Base-by-base conservation (phyloP, 1,139 yeast species). In the Blastobotrys malaysiensis region DNA sequence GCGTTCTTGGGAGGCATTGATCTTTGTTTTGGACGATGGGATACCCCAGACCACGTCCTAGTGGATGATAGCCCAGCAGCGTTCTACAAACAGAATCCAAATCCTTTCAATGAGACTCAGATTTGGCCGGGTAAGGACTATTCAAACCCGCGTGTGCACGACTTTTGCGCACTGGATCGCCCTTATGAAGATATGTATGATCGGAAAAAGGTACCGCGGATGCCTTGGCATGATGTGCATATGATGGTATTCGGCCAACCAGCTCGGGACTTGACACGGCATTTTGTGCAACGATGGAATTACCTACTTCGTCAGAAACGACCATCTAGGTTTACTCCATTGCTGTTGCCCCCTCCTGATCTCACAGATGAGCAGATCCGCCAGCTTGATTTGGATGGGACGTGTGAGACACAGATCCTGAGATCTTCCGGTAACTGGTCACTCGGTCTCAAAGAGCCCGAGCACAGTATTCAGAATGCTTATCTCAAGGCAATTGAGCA, bases 141-240 rank as follows among this genome's bases (percentile, higher is more conserved):
- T 69, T 90, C 98, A 0, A 95, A 95, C 67, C 97, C 99, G 4
- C 80, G 99, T 59, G 89, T 87, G 13, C 85, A 86, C 63, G 99
- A 95, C 69, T 95, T 95, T 68, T 80, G 69, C 65, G 84, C 79
- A 1, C 76, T 95, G 56, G 90, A 91, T 60, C 83, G 82, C 60
- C 99, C 99, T 1, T 90, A 86, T 65, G 95, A 88, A 50, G 88
- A 90, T 20, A 86, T 93, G 95, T 90, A 90, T 67, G 96, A 95
- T 69, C 80, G 99, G 59, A 75, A 80, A 31, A 71, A 71, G 20
- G 79, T 82, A 14, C 98, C 99, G 2, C 80, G 99, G 64, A 95
- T 95, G 99, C 99, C 99, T 5, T 95, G 99, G 99, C 99, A 95
- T 70, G 99, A 95, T 76, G 88, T 95, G 48, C 98, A 93, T 65